phyloP scores from a whole-genome alignment of 2,329 filamentous ascomycete genomes.

The Trichophaea hybrida region DNA sequence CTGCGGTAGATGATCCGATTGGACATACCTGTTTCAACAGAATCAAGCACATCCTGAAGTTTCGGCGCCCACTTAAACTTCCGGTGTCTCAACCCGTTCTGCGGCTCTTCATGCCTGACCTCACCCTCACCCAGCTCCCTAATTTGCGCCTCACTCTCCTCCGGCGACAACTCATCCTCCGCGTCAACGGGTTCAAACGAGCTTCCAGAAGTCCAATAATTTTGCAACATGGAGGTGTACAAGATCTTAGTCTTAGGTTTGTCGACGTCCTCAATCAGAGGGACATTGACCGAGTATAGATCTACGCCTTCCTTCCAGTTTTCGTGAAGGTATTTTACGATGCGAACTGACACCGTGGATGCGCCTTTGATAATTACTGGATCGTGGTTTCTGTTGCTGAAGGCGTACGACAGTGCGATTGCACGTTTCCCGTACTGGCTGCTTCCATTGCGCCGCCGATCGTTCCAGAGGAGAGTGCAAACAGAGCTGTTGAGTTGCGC shows the following conservation, averaged over 20 bases:
- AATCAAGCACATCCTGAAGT: slow-evolving; percentile 74
- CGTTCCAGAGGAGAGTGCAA: slow-evolving; percentile 63
- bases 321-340: slow-evolving; percentile 63
- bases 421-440: slow-evolving; percentile 54
- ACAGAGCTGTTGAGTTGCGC: slow-evolving; percentile 66
- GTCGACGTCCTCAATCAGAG: slow-evolving; percentile 62
- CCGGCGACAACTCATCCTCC: slow-evolving; percentile 44
- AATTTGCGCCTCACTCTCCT: slow-evolving; percentile 58
- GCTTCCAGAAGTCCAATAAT: slow-evolving; percentile 70
- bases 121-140: slow-evolving; percentile 47
- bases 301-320: slow-evolving; percentile 64
- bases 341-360: slow-evolving; percentile 54
- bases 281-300: slow-evolving; percentile 85
- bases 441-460: slow-evolving; percentile 65
- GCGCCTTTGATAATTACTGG: slow-evolving; percentile 65
- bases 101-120: slow-evolving; percentile 29
- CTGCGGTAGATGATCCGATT: no score
- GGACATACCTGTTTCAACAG: slow-evolving; percentile 49
- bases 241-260: slow-evolving; percentile 47
- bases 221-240: slow-evolving; percentile 80
- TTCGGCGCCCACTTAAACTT: slow-evolving; percentile 87
- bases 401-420: slow-evolving; percentile 80
- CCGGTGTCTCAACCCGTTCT: slow-evolving; percentile 52
- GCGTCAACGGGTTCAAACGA: slow-evolving; percentile 73
- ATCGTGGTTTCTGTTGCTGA: slow-evolving; percentile 74